phyloP scores from a whole-genome alignment of 345 rosid genomes.

The Melaleuca alternifolia region DNA sequence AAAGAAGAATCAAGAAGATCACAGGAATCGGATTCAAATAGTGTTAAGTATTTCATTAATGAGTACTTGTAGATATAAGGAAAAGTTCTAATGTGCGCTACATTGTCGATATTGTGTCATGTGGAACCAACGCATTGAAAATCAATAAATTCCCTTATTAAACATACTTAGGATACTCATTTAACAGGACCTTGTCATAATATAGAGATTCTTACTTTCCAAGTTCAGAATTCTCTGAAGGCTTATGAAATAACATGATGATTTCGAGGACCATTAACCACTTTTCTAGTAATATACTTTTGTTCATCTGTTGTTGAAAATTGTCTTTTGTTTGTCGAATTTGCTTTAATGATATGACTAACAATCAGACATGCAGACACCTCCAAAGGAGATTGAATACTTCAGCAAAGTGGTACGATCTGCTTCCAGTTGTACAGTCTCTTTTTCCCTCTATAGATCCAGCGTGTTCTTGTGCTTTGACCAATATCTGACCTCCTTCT shows the following conservation, averaged over 20 bases:
- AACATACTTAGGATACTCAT: neutral
- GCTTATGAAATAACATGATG: neutral
- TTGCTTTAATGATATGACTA: neutral
- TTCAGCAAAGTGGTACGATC: neutral
- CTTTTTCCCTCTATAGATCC: neutral
- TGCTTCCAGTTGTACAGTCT: neutral
- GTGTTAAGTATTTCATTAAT: neutral
- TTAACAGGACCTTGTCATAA: neutral
- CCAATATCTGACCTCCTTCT: neutral
- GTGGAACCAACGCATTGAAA: neutral
- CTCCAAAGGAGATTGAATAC: neutral
- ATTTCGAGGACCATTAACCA: neutral
- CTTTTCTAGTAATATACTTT: neutral
- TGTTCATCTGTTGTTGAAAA: neutral
- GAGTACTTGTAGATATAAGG: neutral
- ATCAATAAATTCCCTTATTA: neutral
- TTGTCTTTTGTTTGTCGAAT: neutral
- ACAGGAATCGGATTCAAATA: neutral
- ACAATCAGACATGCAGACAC: neutral
- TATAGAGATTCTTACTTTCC: neutral
- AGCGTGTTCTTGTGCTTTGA: neutral
- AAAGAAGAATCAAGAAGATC: neutral
- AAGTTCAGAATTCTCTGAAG: neutral
- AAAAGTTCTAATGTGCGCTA: neutral
- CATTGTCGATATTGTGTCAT: neutral